A percentile compares a stretch with the other conserved stretches of the same genome.
Evolutionary conservation across 2,329 filamentous ascomycete species (phyloP).

Genomic region (Pleomassaria siparia): DNA sequence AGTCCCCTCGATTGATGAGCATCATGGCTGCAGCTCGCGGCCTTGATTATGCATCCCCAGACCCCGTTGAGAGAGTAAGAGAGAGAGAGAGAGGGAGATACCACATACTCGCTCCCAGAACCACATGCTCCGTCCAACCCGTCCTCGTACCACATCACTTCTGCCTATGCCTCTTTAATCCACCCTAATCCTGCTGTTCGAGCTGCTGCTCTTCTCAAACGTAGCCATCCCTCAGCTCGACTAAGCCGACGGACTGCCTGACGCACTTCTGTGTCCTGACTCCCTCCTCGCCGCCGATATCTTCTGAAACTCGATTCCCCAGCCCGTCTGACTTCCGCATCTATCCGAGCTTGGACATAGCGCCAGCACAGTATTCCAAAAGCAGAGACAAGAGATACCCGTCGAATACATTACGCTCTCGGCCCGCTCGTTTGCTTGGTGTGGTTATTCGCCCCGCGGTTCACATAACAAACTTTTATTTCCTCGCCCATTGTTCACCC

Average conservation of each 20-base stretch:
- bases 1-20: conserved; percentile 34
- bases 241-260: conserved; percentile 28
- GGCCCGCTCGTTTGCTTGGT: conserved; percentile 4
- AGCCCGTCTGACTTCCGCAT: conserved; percentile 4
- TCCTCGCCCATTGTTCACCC: neutral
- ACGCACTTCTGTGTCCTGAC: conserved; percentile 25
- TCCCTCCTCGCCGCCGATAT: conserved; percentile 6
- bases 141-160: conserved; percentile 15
- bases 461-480: conserved; percentile 8
- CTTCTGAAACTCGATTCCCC: conserved; percentile 17
- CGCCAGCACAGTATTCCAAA: conserved; percentile 5
- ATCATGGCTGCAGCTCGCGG: conserved; percentile 29
- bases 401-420: conserved; percentile 11
- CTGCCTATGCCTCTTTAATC: conserved; percentile 2
- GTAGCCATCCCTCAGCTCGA: conserved; percentile 16
- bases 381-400: conserved; percentile 4
- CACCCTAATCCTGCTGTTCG: conserved; percentile 8
- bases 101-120: conserved; percentile 23
- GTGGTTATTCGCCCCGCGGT: conserved; percentile 11
- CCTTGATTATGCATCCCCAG: conserved; percentile 36
- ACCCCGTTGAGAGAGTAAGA: conserved; percentile 35
- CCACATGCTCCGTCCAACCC: conserved; percentile 23
- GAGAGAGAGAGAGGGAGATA: too few species aligned
- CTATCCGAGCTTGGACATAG: neutral
- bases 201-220: conserved; percentile 16